phyloP scores from a whole-genome alignment of 2,329 filamentous ascomycete species.

The Aurifilum marmelostoma region DNA sequence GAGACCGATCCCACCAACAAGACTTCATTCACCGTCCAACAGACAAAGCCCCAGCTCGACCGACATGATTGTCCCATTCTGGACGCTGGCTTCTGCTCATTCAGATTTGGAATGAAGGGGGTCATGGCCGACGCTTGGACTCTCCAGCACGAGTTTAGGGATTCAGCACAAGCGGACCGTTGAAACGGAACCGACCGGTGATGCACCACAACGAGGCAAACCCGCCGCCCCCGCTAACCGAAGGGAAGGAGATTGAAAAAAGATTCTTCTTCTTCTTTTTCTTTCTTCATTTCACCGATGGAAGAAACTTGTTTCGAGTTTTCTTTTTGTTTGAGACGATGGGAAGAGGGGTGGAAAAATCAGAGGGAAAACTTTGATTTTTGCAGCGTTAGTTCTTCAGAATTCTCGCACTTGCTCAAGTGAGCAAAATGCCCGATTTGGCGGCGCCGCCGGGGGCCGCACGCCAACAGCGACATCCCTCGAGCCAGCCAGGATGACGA shows the following conservation, averaged over 20 bases:
- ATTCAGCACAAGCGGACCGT: conserved; percentile 3
- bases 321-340: neutral
- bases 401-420: conserved; percentile 16
- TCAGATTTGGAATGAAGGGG: conserved; percentile 1
- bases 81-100: neutral
- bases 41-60: neutral
- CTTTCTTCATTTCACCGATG: neutral
- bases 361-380: conserved; percentile 21
- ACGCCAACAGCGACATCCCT: neutral
- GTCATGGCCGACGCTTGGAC: neutral
- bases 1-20: neutral
- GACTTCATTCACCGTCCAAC: neutral
- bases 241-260: neutral
- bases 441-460: neutral
- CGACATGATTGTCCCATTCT: neutral
- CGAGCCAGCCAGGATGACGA: neutral
- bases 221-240: no score
- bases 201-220: neutral
- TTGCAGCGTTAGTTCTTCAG: conserved; percentile 12
- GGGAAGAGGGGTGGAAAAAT: neutral
- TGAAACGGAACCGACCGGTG: neutral
- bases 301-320: neutral
- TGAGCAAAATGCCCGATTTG: conserved; percentile 14
- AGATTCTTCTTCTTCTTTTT: neutral
- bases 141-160: conserved; percentile 2